phyloP scores from a whole-genome alignment of 495 filamentous ascomycete genomes.

The Xylaria scruposa region DNA sequence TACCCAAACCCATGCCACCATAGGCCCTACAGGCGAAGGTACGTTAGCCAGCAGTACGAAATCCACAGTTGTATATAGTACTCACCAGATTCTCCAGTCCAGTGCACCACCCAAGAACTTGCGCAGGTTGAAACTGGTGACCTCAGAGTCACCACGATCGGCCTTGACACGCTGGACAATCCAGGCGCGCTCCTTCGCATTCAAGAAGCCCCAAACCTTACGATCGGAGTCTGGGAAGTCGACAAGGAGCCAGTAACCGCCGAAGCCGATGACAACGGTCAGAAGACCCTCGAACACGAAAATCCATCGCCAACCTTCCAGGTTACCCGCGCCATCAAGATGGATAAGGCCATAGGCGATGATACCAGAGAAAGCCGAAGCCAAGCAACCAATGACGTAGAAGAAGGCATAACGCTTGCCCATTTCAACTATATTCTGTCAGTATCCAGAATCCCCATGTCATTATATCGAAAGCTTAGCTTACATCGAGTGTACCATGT shows the following conservation, averaged over 20 bases:
- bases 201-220: constrained; percentile 62
- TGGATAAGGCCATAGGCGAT: constrained; percentile 68
- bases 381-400: constrained; percentile 66
- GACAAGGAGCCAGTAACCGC: constrained; percentile 60
- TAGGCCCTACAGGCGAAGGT: constrained; percentile 44
- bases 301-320: constrained; percentile 66
- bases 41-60: not conserved
- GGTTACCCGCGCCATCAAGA: constrained; percentile 52
- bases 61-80: constrained; percentile 11
- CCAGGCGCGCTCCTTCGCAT: constrained; percentile 55
- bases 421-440: constrained; percentile 54
- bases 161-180: constrained; percentile 60
- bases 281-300: constrained; percentile 65
- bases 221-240: constrained; percentile 64
- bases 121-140: constrained; percentile 56
- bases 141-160: constrained; percentile 59
- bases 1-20: constrained; percentile 58
- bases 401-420: constrained; percentile 67
- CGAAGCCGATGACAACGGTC: constrained; percentile 50
- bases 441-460: not conserved
- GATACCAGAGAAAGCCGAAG: constrained; percentile 65
- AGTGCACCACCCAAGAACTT: constrained; percentile 53
- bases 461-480: not conserved
- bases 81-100: constrained; percentile 63
- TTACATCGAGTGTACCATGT: constrained; percentile 64